These are phyloP conservation scores for Magnaporthiopsis poae DNA, from an alignment of 2,329 filamentous ascomycete genomes.

Conservation along the genomic window DNA sequence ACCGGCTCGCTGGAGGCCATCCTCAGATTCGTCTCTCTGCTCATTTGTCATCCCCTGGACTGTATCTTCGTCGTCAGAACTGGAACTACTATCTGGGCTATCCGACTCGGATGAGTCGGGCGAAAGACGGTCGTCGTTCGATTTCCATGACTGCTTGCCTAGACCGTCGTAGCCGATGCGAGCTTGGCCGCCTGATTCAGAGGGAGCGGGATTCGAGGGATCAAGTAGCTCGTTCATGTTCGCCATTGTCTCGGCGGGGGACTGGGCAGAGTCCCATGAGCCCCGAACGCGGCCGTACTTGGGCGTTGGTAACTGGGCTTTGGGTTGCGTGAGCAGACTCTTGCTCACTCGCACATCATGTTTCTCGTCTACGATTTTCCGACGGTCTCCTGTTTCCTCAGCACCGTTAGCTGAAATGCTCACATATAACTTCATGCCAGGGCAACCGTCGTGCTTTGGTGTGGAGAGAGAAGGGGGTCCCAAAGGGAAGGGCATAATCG, in stretches of 20 bases:
- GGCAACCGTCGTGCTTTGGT: neutral
- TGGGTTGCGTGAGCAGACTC: neutral
- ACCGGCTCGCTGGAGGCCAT: neutral
- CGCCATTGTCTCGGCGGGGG: no score
- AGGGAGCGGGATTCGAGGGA: no score
- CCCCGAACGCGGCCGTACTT: neutral
- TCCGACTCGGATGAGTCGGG: neutral
- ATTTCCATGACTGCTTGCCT: neutral
- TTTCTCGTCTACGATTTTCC: neutral
- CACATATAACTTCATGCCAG: neutral
- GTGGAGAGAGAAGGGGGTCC: no score
- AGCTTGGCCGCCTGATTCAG: neutral
- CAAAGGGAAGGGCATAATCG: neutral
- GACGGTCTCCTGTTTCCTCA: neutral
- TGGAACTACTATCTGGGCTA: neutral
- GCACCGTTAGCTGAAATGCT: neutral
- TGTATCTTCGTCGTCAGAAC: neutral
- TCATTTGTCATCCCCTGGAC: neutral
- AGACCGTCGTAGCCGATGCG: neutral
- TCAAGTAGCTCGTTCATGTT: neutral
- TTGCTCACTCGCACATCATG: neutral
- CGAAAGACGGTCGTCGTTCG: neutral
- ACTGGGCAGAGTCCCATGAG: neutral
- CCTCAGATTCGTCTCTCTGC: neutral
- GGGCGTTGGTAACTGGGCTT: neutral